Evolutionary conservation across 768 basidiomycete genomes (phyloP).

Genomic region (Termitomyces eurrhizus): DNA sequence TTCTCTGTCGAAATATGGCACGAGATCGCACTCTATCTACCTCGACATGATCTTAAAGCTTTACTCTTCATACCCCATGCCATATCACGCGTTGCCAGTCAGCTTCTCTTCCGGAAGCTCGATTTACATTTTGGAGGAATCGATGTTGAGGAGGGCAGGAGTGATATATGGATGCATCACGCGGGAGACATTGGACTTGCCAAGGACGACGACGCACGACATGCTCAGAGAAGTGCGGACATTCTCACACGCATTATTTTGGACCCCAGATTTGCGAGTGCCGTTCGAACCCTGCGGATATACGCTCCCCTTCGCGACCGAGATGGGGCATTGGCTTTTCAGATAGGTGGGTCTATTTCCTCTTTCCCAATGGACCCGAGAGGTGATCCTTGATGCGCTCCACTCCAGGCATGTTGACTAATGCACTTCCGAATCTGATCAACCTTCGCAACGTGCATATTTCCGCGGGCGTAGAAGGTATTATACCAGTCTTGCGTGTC

Average conservation of each 20-base stretch:
- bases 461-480: slow-evolving; percentile 50
- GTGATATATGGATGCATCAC: slow-evolving; percentile 17
- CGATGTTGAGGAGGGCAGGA: slow-evolving; percentile 24
- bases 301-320: slow-evolving; percentile 48
- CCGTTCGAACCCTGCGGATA: slow-evolving; percentile 55
- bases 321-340: slow-evolving; percentile 54
- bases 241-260: slow-evolving; percentile 65
- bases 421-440: slow-evolving; percentile 58
- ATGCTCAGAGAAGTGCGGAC: slow-evolving; percentile 66
- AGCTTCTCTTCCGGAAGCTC: slow-evolving; percentile 54
- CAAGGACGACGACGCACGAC: slow-evolving; percentile 41
- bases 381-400: neutral
- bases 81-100: slow-evolving; percentile 65
- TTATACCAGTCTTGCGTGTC: slow-evolving; percentile 47
- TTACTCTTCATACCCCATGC: slow-evolving; percentile 62
- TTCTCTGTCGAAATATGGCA: slow-evolving; percentile 73
- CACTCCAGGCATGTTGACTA: slow-evolving; percentile 58
- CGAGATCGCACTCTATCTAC: slow-evolving; percentile 28
- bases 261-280: slow-evolving; percentile 53
- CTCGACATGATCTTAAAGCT: slow-evolving; percentile 56
- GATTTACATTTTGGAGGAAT: slow-evolving; percentile 51
- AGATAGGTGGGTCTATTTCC: slow-evolving; percentile 43
- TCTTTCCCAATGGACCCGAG: neutral
- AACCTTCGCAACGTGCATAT: slow-evolving; percentile 61
- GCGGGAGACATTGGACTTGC: slow-evolving; percentile 10